Base-by-base conservation (phyloP, 805 yeast species). In the Candida oleophila region DNA sequence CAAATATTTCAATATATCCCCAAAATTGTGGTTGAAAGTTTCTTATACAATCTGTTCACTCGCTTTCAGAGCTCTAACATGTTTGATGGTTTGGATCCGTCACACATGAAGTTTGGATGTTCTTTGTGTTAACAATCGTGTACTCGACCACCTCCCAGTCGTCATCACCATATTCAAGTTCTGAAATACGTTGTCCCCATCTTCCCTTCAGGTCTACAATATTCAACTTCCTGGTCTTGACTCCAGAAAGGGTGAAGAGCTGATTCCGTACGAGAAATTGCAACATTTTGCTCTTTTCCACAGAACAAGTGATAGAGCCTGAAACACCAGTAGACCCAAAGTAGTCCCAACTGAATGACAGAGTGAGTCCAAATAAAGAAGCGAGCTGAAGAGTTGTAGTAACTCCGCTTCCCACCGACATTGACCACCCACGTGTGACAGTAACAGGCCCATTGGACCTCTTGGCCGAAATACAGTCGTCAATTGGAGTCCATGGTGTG, bases 101-200 rank as follows among this genome's bases (percentile, higher is more conserved):
- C n/a, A 54, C 50, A 47, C 57, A 54, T 12, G 55, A 55, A 3
- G 50, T 46, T 38, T 54, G 47, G 11, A 49, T 33, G 16, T 46
- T 51, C 14, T 32, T 35, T 21, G 34, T 38, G 36, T 48, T 45
- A n/a, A 52, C 20, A 3, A 38, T 28, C 1, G 36, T 34, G 12
- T 32, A 42, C 12, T 32, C 41, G 8, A 38, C 37, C 3, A 35
- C 39, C 39, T 47, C 50, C 61, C 61, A 56, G 5, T 49, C 54
- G 3, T 47, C 39, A 36, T 36, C 39, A 36, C 14, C 14, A 14
- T 36, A 36, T 7, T 36, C 39, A 19, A 36, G 19, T 18, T 36
- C 39, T 15, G 39, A 16, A 36, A 19, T 18, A 11, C 16, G 4
- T 12, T 36, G 39, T 5, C 39, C 39, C 14, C 16, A 36, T 8